Conservation (phyloP, 202 grass and related monocot species). For the Elaeis oleifera region DNA sequence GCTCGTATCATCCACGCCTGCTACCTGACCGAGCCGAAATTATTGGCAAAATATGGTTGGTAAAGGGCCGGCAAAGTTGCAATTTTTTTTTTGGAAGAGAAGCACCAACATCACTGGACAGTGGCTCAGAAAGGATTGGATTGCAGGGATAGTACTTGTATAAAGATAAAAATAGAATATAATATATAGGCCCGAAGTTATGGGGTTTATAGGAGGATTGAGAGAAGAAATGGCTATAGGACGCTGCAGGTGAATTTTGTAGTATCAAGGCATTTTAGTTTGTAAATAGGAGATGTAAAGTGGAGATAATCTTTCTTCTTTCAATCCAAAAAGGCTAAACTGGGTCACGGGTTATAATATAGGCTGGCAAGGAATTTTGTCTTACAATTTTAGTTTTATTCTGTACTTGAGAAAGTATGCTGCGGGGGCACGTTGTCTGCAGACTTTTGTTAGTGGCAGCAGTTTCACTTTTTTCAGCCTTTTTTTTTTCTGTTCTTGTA, state of each 20-base stretch:
- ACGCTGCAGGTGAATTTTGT: slow-evolving; percentile 65
- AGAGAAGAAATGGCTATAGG: slow-evolving; percentile 29
- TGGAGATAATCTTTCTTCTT: slow-evolving; percentile 31
- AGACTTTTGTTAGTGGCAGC: too few relatives aligned
- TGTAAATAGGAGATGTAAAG: slow-evolving; percentile 83
- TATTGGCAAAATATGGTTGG: background rate
- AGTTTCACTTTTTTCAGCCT: too few relatives aligned
- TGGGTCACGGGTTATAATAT: too few relatives aligned
- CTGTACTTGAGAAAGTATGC: too few relatives aligned
- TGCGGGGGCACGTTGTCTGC: too few relatives aligned
- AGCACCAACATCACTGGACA: background rate
- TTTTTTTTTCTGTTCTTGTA: too few relatives aligned
- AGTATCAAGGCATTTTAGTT: slow-evolving; percentile 45
- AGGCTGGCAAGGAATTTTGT: too few relatives aligned
- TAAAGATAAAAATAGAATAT: slow-evolving; percentile 7
- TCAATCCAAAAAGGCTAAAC: slow-evolving; percentile 23
- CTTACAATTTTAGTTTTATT: too few relatives aligned
- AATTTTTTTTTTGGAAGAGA: background rate
- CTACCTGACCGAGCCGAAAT: background rate
- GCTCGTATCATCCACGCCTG: background rate
- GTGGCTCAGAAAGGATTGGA: background rate
- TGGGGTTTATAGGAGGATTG: slow-evolving; percentile 33
- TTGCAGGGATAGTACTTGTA: slow-evolving; percentile 20
- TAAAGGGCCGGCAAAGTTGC: background rate
- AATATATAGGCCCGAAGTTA: slow-evolving; percentile 9